Base-by-base conservation (phyloP, 2,329 filamentous ascomycete genomes). In the Monosporascus sp. region DNA sequence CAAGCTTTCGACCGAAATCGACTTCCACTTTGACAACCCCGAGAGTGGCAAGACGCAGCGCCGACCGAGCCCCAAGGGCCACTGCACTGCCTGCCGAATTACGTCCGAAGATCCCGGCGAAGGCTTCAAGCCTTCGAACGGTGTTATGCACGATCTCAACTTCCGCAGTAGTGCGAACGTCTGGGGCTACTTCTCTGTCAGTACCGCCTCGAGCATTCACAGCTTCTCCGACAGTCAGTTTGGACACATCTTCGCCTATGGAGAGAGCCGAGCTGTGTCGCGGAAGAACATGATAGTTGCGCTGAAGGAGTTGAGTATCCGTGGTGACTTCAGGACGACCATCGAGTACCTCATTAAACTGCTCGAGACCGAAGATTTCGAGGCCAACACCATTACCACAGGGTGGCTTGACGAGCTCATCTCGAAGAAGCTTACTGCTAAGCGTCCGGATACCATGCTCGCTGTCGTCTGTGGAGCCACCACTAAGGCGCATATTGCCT, bases 111-210 rank as follows among this genome's bases (percentile, higher is more conserved):
- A 99, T 71, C 94, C 94, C 9, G 94, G 95, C 66, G 94, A 99
- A 80, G 94, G 94, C 50, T 99, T 99, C 85, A 99, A 99, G 83
- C 94, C 94, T 54, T 99, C 94, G 46, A 96, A 93, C 67, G 94
- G 94, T 85, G 96, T 93, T 50, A 95, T 99, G 85, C 94, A 97
- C 77, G 94, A 99, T 69, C 79, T 99, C 68, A 99, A 99, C 81
- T 99, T 99, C 85, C 85, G 94, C 69, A 95, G 89, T 78, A 96
- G 91, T 72, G 97, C 94, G 59, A 99, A 99, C 64, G 94, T 97
- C 53, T 99, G 94, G 94, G 94, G 94, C 81, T 99, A 99, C 76
- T 99, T 99, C 85, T 99, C 94, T 50, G 94, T 99, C 72, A 90
- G 92, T 77, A 94, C 92, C 9, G 87, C 91, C 52, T 93, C 92